Percentiles rank a stretch among this genome's conserved stretches.
Evolutionary conservation across 768 basidiomycete species (phyloP).

Genomic region (Suillus americanus): DNA sequence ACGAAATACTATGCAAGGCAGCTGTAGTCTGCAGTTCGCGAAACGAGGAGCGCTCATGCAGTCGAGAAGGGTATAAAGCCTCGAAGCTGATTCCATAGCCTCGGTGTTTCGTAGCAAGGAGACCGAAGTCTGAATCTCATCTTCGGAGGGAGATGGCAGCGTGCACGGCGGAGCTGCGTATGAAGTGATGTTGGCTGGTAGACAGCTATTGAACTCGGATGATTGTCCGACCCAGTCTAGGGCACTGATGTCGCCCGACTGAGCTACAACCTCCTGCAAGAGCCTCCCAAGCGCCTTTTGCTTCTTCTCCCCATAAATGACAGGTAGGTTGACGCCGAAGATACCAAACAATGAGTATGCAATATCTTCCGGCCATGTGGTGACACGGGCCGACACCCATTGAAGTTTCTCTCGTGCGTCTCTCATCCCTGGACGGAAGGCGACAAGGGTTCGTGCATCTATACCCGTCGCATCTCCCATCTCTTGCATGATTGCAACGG

Average conservation of each 20-base stretch:
- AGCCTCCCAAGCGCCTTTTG: neutral
- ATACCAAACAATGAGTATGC: no score
- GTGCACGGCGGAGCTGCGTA: neutral
- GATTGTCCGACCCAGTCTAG: neutral
- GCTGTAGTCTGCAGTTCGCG: neutral
- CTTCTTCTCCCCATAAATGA: no score
- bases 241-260: neutral
- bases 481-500: no score
- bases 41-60: neutral
- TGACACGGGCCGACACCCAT: no score
- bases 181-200: neutral
- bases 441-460: no score
- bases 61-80: neutral
- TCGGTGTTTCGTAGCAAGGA: no score
- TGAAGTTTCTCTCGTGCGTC: no score
- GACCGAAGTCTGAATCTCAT: neutral
- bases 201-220: neutral
- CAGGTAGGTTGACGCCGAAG: no score
- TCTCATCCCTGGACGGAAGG: neutral
- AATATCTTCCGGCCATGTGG: no score
- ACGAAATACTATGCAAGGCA: neutral
- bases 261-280: neutral
- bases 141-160: neutral
- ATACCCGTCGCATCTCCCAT: no score
- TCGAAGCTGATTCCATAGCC: neutral